Base-by-base conservation (phyloP, 805 yeast genomes). In the Lipomyces anomalus region DNA sequence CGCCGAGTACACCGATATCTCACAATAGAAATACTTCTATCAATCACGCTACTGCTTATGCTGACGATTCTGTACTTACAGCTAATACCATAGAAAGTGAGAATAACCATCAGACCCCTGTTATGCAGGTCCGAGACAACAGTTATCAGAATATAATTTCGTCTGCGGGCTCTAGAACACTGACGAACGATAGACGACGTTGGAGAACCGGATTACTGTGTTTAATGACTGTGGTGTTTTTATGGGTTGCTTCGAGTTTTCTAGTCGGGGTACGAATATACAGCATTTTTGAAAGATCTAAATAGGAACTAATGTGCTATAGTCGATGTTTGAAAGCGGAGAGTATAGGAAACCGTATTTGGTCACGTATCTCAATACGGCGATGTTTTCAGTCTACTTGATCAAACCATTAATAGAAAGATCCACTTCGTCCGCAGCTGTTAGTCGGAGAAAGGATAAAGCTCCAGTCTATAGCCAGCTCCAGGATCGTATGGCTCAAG, bases 181-280 rank as follows among this genome's bases (percentile, higher is more conserved):
- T n/a, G n/a, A n/a, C n/a, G n/a, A n/a, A n/a, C n/a, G n/a, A n/a
- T n/a, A n/a, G n/a, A n/a, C 28, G 38, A 20, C 38, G 40, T 20
- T 50, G 55, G 55, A 40, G 36, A 7, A 40, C 48, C 4, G 57
- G 57, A 30, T 35, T 53, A 3, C 1, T 44, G 5, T 36, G 48
- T 18, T 33, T 53, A 22, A 37, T 48, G 4, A 6, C 28, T 17
- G 57, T 53, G 9, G 57, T 53, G 17, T 7, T 50, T 13, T 29
- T 53, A 21, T 90, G 98, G 98, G 97, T 92, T 7, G 67, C 83
- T 30, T 86, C 95, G 3, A 85, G 95, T 3, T 90, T 88, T 56
- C 64, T 90, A 38, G 82, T 92, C 30, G 88, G 85, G 63, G 80
- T 78, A 35, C 69, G 56, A n/a, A 30, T 17, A 7, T 6, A 7